Conservation (phyloP, 2,329 filamentous ascomycete species). For the Colletotrichum tamarilloi region DNA sequence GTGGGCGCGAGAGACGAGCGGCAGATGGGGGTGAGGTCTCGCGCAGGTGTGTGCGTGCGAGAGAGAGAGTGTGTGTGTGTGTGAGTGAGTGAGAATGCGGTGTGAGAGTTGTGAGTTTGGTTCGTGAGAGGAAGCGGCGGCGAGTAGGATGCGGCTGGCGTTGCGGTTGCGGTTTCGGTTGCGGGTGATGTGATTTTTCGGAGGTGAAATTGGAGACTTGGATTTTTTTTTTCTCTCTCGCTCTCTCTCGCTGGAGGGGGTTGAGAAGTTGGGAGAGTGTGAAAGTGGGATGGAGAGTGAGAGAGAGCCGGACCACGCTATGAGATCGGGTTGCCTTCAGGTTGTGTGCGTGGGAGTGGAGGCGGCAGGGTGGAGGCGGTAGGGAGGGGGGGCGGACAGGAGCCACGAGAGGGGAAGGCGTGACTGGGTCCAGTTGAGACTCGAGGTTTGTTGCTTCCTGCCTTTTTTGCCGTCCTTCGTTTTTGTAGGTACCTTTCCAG, state of each 20-base stretch:
- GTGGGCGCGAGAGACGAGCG: conserved; percentile 2
- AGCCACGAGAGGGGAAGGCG: conserved; percentile 27
- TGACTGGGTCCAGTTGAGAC: conserved; percentile 24
- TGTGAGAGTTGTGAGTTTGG: conserved; percentile 13
- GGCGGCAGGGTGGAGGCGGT: conserved; percentile 22
- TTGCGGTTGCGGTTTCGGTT: conserved; percentile 10
- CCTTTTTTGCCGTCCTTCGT: neutral
- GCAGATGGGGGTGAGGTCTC: conserved; percentile 1
- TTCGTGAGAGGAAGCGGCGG: conserved; percentile 19
- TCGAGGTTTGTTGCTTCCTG: conserved; percentile 12
- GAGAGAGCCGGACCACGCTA: conserved; percentile 12
- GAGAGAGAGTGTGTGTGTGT: neutral
- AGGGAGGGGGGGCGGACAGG: conserved; percentile 17
- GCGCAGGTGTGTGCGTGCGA: conserved; percentile 8
- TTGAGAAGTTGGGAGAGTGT: conserved; percentile 29
- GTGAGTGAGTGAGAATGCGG: neutral
- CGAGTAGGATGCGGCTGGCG: conserved; percentile 14
- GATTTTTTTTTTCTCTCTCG: conserved; percentile 9
- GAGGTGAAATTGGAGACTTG: conserved; percentile 35
- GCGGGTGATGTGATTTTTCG: conserved; percentile 32
- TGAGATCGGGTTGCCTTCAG: conserved; percentile 8
- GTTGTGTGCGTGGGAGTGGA: conserved; percentile 23
- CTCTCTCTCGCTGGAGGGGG: neutral
- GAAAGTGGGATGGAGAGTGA: conserved; percentile 23
- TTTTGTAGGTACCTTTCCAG: neutral